Evolutionary conservation across 345 rosid genomes (phyloP).

Genomic region (Heritiera littoralis): DNA sequence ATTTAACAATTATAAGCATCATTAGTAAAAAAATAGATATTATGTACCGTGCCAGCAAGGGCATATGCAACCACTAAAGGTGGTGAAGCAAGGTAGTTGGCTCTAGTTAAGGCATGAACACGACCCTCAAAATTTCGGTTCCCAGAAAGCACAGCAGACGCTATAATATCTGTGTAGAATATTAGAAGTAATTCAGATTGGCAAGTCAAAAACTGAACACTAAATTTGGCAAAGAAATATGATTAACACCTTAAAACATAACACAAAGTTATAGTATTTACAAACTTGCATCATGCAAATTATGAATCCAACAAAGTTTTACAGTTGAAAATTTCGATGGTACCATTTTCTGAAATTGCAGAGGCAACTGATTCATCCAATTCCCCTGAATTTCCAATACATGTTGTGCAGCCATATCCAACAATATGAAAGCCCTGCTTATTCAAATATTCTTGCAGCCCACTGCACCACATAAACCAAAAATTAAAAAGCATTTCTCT

Average conservation of each 20-base stretch:
- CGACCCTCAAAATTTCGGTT: slow-evolving; percentile 98
- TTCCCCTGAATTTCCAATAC: slow-evolving; percentile 98
- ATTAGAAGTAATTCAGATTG: neutral
- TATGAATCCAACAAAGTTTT: neutral
- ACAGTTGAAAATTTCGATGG: neutral
- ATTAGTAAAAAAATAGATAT: slow-evolving; percentile 4
- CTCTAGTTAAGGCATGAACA: slow-evolving; percentile 96
- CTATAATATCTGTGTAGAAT: slow-evolving; percentile 71
- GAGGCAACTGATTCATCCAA: slow-evolving; percentile 91
- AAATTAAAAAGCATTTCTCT: neutral
- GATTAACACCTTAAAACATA: neutral
- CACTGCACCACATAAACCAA: slow-evolving; percentile 53
- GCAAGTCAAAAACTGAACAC: slow-evolving; percentile 14
- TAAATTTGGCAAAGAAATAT: slow-evolving; percentile 3
- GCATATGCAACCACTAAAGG: slow-evolving; percentile 99
- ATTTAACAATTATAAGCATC: neutral
- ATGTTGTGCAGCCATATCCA: slow-evolving; percentile 98
- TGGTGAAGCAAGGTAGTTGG: slow-evolving; percentile 99
- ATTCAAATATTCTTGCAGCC: slow-evolving; percentile 82
- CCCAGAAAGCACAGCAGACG: slow-evolving; percentile 94
- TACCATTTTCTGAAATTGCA: slow-evolving; percentile 93
- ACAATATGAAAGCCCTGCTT: slow-evolving; percentile 93
- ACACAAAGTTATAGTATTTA: neutral
- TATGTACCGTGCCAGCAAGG: slow-evolving; percentile 92
- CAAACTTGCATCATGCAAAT: neutral